Percentiles rank a stretch among this genome's conserved stretches.
These are phyloP conservation scores for Huntiella decipiens DNA, from an alignment of 2,329 filamentous ascomycete species.

Conservation along the genomic window DNA sequence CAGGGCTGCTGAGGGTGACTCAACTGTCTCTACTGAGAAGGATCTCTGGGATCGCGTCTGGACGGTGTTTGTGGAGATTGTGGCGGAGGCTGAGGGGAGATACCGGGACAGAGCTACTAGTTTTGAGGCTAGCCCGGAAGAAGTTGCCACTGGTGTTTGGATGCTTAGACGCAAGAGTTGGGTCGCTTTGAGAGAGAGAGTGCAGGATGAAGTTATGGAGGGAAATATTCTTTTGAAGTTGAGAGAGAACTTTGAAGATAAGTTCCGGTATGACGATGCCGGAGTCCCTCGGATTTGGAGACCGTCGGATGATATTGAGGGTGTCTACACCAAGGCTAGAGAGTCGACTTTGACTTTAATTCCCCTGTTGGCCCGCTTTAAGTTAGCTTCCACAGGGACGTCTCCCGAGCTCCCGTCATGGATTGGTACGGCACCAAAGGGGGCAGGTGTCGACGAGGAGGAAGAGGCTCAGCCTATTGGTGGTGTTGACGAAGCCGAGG, in stretches of 20 bases:
- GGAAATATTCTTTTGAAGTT: constrained; percentile 90
- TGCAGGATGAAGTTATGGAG: constrained; percentile 96
- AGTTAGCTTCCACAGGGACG: constrained; percentile 51
- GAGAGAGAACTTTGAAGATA: constrained; percentile 96
- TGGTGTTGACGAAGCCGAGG: constrained; percentile 84
- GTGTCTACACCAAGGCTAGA: constrained; percentile 75
- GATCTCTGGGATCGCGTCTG: constrained; percentile 94
- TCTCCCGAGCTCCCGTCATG: constrained; percentile 70
- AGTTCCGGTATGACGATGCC: constrained; percentile 91
- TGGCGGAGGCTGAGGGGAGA: constrained; percentile 65
- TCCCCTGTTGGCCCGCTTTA: constrained; percentile 71
- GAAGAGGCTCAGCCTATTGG: constrained; percentile 80
- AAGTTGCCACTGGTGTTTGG: constrained; percentile 87
- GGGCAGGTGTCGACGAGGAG: constrained; percentile 74
- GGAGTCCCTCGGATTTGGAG: constrained; percentile 95
- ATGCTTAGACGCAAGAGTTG: constrained; percentile 83
- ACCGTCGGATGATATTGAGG: constrained; percentile 91
- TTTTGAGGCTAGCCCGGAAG: constrained; percentile 79
- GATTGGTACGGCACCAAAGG: constrained; percentile 59
- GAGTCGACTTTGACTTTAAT: constrained; percentile 86
- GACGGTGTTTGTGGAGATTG: constrained; percentile 64
- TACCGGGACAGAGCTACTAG: constrained; percentile 80
- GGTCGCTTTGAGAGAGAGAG: constrained; percentile 72
- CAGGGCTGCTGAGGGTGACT: constrained; percentile 61
- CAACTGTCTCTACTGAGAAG: constrained; percentile 51